phyloP scores from a whole-genome alignment of 495 filamentous ascomycete species.

The Pyrenula aspistea region DNA sequence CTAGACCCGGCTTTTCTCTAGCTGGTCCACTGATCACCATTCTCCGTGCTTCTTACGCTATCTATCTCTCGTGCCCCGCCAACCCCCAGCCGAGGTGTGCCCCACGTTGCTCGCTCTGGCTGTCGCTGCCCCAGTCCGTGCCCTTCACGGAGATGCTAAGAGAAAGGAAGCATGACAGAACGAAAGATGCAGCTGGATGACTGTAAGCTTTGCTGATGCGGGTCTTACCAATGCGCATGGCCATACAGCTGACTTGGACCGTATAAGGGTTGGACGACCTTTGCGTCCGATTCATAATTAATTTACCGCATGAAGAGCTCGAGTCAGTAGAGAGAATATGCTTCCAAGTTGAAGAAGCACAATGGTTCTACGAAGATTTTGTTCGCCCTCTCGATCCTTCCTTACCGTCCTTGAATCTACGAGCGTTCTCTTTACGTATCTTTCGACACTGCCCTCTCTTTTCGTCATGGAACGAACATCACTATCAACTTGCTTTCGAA shows the following conservation, averaged over 20 bases:
- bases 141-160: constrained; percentile 27
- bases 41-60: neutral
- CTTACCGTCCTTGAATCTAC: constrained; percentile 72
- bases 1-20: neutral
- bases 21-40: neutral
- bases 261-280: constrained; percentile 82
- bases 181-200: constrained; percentile 78
- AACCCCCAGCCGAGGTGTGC: neutral
- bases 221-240: constrained; percentile 2
- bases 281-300: constrained; percentile 91
- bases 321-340: constrained; percentile 84
- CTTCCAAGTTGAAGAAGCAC: constrained; percentile 96
- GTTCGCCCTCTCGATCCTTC: constrained; percentile 79
- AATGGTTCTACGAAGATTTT: constrained; percentile 99
- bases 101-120: neutral
- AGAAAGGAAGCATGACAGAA: constrained; percentile 54
- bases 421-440: constrained; percentile 72
- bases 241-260: constrained; percentile 12
- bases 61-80: neutral
- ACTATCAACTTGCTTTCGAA: constrained; percentile 69
- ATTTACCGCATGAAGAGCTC: constrained; percentile 82
- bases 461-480: constrained; percentile 62
- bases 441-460: constrained; percentile 88
- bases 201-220: constrained; percentile 41
- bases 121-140: neutral